Percentiles rank a stretch among this genome's conserved stretches.
Conservation (phyloP, 2,329 filamentous ascomycete species). For the Tricladium varicosporioides region DNA sequence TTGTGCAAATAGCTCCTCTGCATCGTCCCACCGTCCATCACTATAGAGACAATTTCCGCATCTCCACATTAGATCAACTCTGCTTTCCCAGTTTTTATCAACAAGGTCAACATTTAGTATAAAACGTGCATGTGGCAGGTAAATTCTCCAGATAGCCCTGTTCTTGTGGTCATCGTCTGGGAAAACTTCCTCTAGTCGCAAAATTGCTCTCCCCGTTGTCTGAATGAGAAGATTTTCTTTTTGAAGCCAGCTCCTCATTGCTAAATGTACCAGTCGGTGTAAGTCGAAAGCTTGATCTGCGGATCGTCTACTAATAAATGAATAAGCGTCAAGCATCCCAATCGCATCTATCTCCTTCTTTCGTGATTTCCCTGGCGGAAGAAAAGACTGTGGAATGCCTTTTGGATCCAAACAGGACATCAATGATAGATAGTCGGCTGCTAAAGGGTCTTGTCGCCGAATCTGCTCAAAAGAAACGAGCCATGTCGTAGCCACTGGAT, state of each 20-base stretch:
- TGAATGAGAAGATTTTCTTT: slow-evolving; percentile 3
- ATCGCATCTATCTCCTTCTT: too few relatives aligned
- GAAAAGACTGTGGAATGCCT: too few relatives aligned
- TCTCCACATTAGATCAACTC: slow-evolving; percentile 3
- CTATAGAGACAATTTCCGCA: slow-evolving; percentile 2
- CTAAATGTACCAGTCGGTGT: slow-evolving; percentile 21
- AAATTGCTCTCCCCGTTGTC: slow-evolving; percentile 11
- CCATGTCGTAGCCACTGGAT: too few relatives aligned
- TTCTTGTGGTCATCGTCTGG: slow-evolving; percentile 13
- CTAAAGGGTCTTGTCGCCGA: too few relatives aligned
- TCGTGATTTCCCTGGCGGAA: too few relatives aligned
- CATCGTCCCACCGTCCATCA: slow-evolving; percentile 11
- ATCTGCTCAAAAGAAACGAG: too few relatives aligned
- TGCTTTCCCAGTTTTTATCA: not conserved
- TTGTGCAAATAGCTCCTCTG: too few relatives aligned
- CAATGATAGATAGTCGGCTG: too few relatives aligned
- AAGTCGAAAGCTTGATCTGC: slow-evolving; percentile 14
- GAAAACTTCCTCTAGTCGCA: slow-evolving; percentile 16
- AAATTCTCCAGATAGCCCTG: slow-evolving; percentile 17
- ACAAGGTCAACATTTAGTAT: not conserved
- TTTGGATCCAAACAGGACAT: too few relatives aligned
- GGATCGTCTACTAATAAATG: too few relatives aligned
- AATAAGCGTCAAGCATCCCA: too few relatives aligned
- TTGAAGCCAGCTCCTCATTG: slow-evolving; percentile 20
- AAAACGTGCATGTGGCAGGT: slow-evolving; percentile 12